phyloP scores from a whole-genome alignment of 345 rosid species.

The Salix udensis region DNA sequence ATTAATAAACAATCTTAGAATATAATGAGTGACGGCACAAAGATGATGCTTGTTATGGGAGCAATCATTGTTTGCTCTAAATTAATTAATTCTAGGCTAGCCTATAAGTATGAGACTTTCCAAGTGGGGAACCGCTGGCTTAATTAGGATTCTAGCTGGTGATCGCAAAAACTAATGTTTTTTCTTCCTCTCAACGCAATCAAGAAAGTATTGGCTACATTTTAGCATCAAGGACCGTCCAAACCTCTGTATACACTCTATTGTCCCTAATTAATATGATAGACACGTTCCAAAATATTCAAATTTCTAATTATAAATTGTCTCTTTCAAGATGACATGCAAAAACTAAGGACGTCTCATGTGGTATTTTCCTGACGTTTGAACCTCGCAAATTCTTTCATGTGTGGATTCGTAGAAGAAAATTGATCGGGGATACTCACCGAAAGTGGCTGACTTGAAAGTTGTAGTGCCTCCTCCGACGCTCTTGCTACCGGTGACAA shows the following conservation, averaged over 20 bases:
- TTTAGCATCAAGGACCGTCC: not conserved
- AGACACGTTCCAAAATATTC: not conserved
- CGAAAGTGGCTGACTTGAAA: constrained; percentile 41
- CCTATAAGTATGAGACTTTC: not conserved
- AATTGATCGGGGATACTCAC: constrained; percentile 16
- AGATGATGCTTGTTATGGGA: not conserved
- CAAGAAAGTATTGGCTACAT: not conserved
- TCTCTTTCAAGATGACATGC: not conserved
- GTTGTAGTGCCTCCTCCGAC: constrained; percentile 41
- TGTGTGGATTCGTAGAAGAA: too few relatives aligned
- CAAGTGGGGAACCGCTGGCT: not conserved
- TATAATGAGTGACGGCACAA: not conserved
- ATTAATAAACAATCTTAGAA: not conserved
- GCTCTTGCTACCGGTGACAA: constrained; percentile 41
- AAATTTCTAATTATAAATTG: not conserved
- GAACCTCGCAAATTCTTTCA: too few relatives aligned
- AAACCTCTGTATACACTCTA: not conserved
- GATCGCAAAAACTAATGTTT: not conserved
- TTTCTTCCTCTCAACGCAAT: constrained; percentile 2
- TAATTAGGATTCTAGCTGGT: not conserved
- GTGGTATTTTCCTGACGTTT: not conserved
- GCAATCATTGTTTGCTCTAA: not conserved
- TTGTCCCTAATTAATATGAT: not conserved
- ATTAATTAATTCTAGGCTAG: not conserved
- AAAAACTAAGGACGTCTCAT: not conserved